A percentile compares a stretch with the other conserved stretches of the same genome.
Evolutionary conservation across 768 basidiomycete genomes (phyloP).

Genomic region (Fistulinella prunicolor): DNA sequence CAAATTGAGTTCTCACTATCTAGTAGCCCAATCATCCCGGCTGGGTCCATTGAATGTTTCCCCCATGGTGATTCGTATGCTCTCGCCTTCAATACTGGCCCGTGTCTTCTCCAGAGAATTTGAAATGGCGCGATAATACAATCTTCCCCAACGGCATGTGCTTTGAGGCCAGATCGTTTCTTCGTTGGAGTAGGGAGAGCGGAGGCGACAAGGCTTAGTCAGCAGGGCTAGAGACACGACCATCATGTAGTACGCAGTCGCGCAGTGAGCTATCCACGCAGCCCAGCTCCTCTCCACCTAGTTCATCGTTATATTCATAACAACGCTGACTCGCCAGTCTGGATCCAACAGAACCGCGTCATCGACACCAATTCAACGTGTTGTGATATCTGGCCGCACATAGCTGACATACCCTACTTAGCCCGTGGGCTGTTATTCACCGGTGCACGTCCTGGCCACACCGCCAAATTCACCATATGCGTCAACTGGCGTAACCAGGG

Average conservation of each 20-base stretch:
- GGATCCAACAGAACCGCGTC: neutral
- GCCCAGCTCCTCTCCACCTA: too few species aligned
- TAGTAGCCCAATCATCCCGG: constrained; percentile 1
- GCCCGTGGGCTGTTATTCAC: neutral
- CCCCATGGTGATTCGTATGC: neutral
- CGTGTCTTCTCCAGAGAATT: neutral
- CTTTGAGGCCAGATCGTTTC: constrained; percentile 1
- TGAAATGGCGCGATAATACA: constrained; percentile 2
- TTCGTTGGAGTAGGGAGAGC: too few species aligned
- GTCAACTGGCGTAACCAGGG: neutral
- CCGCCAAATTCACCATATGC: neutral
- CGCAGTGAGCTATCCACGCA: too few species aligned
- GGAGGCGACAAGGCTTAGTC: too few species aligned
- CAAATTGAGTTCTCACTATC: too few species aligned
- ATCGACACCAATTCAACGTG: neutral
- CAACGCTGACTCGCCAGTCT: neutral
- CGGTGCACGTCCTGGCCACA: neutral
- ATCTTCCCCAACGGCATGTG: constrained; percentile 4
- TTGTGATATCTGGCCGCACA: neutral
- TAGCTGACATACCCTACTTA: neutral
- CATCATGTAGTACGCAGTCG: too few species aligned
- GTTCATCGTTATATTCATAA: too few species aligned
- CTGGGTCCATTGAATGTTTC: too few species aligned
- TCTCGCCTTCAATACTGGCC: neutral
- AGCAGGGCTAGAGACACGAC: too few species aligned